Percentiles rank a stretch among this genome's conserved stretches.
phyloP scores from a whole-genome alignment of 345 rosid genomes.

The Mallotus nudiflorus region DNA sequence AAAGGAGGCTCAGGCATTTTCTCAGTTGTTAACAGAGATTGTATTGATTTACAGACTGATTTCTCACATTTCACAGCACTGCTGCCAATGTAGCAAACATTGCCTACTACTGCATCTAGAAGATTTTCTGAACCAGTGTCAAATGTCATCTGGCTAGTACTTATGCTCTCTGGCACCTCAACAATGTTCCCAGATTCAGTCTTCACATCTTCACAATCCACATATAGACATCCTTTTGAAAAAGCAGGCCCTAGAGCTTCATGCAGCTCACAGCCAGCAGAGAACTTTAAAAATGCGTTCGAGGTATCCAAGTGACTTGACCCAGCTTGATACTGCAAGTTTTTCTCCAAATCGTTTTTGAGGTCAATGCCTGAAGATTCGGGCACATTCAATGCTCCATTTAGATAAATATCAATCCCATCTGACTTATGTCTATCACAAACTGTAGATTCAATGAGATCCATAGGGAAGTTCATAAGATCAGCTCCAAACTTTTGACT shows the following conservation, averaged over 20 bases:
- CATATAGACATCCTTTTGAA: conserved; percentile 35
- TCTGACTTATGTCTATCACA: conserved; percentile 33
- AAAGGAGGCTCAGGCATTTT: conserved; percentile 50
- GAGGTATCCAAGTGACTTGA: conserved; percentile 37
- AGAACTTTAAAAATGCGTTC: conserved; percentile 47
- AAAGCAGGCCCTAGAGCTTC: conserved; percentile 85
- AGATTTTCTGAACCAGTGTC: conserved; percentile 73
- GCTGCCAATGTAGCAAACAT: conserved; percentile 50
- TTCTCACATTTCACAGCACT: conserved; percentile 53
- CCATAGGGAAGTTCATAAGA: conserved; percentile 30
- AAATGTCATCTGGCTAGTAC: conserved; percentile 54
- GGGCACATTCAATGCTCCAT: conserved; percentile 31
- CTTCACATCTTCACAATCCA: conserved; percentile 47
- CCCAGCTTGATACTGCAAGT: conserved; percentile 34
- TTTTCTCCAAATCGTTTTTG: conserved; percentile 36
- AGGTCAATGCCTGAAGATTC: conserved; percentile 41
- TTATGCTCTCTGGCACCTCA: conserved; percentile 51
- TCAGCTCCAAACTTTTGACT: conserved; percentile 41
- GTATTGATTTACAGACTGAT: conserved; percentile 47
- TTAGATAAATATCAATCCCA: conserved; percentile 27
- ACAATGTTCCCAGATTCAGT: conserved; percentile 40
- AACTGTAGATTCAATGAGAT: conserved; percentile 37
- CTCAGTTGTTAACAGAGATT: conserved; percentile 51
- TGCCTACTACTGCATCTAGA: conserved; percentile 87
- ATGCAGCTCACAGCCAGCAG: conserved; percentile 70